A percentile compares a stretch with the other conserved stretches of the same genome.
Evolutionary conservation across 148 eudicot species (phyloP).

Genomic region (Camellia sinensis): DNA sequence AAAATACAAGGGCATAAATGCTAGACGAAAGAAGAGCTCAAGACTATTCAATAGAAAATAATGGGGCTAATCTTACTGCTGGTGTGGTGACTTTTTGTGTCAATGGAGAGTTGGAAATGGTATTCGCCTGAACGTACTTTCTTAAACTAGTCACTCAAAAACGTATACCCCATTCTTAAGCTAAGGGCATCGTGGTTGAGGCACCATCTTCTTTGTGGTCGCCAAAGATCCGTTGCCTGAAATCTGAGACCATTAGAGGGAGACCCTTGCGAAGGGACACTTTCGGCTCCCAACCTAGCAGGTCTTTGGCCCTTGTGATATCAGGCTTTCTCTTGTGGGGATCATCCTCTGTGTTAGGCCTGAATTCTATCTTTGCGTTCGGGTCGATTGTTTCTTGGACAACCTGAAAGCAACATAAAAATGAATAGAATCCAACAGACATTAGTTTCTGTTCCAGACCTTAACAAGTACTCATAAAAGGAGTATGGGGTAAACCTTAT

Average conservation of each 20-base stretch:
- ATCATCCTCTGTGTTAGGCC: conserved; percentile 92
- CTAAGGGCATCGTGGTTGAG: conserved; percentile 14
- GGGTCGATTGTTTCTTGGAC: conserved; percentile 96
- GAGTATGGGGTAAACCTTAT: background rate
- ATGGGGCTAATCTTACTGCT: background rate
- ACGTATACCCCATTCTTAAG: background rate
- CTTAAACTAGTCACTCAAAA: background rate
- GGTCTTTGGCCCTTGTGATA: conserved; percentile 81
- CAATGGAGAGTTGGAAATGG: background rate
- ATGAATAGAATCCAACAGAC: too few species aligned
- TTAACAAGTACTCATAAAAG: background rate
- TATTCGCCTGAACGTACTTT: background rate
- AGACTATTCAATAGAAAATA: background rate
- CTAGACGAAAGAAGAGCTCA: background rate
- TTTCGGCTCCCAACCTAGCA: conserved; percentile 95
- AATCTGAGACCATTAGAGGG: conserved; percentile 85
- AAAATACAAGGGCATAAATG: background rate
- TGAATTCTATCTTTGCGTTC: conserved; percentile 74
- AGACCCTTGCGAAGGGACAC: conserved; percentile 79
- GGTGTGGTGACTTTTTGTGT: background rate
- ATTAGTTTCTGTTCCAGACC: background rate
- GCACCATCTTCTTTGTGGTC: conserved; percentile 63
- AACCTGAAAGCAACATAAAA: conserved; percentile 44
- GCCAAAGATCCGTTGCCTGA: conserved; percentile 85
- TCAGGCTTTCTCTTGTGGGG: conserved; percentile 98